Evolutionary conservation across 116 monocot genomes (phyloP), one percentile per base, ranked within the genome.

Genomic region (Dioscorea cayenensis): DNA sequence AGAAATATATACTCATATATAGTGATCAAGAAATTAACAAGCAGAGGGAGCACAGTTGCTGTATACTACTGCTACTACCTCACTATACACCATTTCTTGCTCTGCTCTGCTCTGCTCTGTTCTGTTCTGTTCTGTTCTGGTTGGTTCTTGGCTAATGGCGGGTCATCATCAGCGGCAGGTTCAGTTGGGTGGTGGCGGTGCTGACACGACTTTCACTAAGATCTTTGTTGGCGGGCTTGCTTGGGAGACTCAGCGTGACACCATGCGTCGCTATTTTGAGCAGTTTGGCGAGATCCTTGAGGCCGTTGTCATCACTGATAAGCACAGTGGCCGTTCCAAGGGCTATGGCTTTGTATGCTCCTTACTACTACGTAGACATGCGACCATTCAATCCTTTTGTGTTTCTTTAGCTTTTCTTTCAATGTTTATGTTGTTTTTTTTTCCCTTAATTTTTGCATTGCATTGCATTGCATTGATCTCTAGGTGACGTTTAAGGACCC

Each of bases 241-340:
- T 1, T 87, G 87, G 87, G 84, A 84, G 84, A 87, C 87, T 13
- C 87, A 83, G 48, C 78, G 78, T 13, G 87, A 87, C 51, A 81
- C 84, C 23, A 73, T 87, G 84, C 81, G 81, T 27, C 73, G 69
- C 49, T 84, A 84, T 76, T 87, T 87, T 72, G 84, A 87, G 66
- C 84, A 84, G 75, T 87, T 87, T n/a, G 87, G 87, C 37, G 87
- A 87, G 36, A 87, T 87, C 78, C 67, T 87, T 36, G 87, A 87
- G 70, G 87, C 87, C 51, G 87, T 87, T 49, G 84, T 87, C 63
- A 84, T 87, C 78, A 78, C 84, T 8, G 87, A 87, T 37, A 87
- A 84, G 70, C 69, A 81, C 78, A 84, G 84, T 10, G 87, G 84
- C 64, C 81, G 87, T 20, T 87, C 87, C 55, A 87, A 87, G 67